These are phyloP conservation scores for Colletotrichum cordylinicola DNA, from an alignment of 2,329 filamentous ascomycete species.

Conservation along the genomic window DNA sequence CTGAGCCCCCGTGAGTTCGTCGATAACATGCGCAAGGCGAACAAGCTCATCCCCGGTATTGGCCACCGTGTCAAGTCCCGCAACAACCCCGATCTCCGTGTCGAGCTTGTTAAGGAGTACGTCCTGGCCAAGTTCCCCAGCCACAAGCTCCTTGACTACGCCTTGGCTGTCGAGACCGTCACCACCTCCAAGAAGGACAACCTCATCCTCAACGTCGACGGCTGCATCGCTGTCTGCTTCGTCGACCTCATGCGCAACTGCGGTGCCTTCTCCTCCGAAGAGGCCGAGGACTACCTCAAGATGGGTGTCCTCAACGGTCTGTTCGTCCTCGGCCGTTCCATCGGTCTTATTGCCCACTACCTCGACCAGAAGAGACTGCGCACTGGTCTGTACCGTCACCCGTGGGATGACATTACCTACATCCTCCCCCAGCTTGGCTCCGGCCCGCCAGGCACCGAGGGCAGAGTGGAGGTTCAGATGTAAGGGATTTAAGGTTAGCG, in stretches of 20 bases:
- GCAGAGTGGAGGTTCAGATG: slow-evolving; percentile 88
- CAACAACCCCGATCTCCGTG: slow-evolving; percentile 99
- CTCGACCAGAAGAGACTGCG: slow-evolving; percentile 99
- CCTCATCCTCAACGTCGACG: slow-evolving; percentile 98
- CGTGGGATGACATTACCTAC: slow-evolving; percentile 98
- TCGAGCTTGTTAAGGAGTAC: slow-evolving; percentile 99
- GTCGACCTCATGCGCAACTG: slow-evolving; percentile 97
- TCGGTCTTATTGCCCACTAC: slow-evolving; percentile 99
- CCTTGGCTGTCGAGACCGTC: slow-evolving; percentile 95
- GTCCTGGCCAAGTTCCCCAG: slow-evolving; percentile 96
- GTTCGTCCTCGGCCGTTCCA: slow-evolving; percentile 95
- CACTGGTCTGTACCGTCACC: slow-evolving; percentile 98
- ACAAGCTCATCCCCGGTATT: slow-evolving; percentile 99
- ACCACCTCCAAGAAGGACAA: slow-evolving; percentile 99
- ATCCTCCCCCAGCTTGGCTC: slow-evolving; percentile 82
- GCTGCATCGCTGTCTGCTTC: slow-evolving; percentile 98
- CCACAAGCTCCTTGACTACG: slow-evolving; percentile 98
- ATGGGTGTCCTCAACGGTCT: slow-evolving; percentile 99
- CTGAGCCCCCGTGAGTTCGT: slow-evolving; percentile 98
- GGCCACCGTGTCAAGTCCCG: slow-evolving; percentile 99
- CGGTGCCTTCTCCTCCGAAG: slow-evolving; percentile 93
- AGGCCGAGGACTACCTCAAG: slow-evolving; percentile 97
- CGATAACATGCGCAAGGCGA: slow-evolving; percentile 98
- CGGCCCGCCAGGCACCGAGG: slow-evolving; percentile 76
- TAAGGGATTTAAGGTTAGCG: slow-evolving; percentile 42